Evolutionary conservation across 2,329 filamentous ascomycete species (phyloP), one percentile per base, ranked within the genome.

Genomic region (Dothistroma pini): DNA sequence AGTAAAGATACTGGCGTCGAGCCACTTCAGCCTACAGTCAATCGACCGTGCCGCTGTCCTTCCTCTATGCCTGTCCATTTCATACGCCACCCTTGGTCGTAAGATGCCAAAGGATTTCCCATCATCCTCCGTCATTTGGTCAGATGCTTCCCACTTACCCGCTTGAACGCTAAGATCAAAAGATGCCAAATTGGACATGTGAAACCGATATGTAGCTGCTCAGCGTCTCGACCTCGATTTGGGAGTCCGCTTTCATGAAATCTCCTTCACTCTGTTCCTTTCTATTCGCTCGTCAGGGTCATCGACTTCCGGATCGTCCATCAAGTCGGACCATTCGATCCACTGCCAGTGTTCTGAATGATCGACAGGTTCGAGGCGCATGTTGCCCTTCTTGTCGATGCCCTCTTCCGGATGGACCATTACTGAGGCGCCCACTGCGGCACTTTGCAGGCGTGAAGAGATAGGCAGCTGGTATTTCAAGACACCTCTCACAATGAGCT

Each of bases 401-500:
- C 73, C 75, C 16, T 77, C 74, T 52, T 76, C 75, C 1, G 76
- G 76, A 58, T 76, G 71, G 21, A 79, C 77, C 54, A 74, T 60
- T 16, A 78, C 72, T 52, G 71, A 75, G 11, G 75, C 77, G 14
- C 74, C 77, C 34, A 83, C 75, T 66, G 71, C 79, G 70, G 82
- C 81, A n/a, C 79, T 83, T 67, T 81, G 78, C 48, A 78, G 77
- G 16, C 79, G 77, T 4, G 82, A 83, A 62, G 80, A 84, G 58
- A 88, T 76, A 8, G 86, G 85, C 3, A 88, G 76, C 63, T 85
- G 81, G 71, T 99, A 99, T 72, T 93, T 92, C 68, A 99, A 81
- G 14, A 95, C 89, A 22, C 95, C 95, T 69, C 95, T 88, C 48
- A 99, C 85, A 63, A 97, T 93, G 54, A 99, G 83, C 68, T 97